Base-by-base conservation (phyloP, 2,329 filamentous ascomycete species). In the Lasiodiplodia theobromae region DNA sequence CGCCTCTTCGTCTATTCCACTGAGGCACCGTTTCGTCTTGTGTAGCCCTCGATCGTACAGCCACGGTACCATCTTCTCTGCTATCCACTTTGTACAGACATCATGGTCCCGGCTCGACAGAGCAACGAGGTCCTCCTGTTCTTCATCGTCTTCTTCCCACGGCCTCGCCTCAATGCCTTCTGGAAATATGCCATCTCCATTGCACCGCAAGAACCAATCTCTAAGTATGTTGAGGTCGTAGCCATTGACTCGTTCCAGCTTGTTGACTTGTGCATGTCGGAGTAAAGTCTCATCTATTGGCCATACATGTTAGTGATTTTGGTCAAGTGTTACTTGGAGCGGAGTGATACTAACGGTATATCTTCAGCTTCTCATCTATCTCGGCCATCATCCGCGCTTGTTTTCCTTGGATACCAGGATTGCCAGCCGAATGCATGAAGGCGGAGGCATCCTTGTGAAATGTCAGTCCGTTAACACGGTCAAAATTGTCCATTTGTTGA, bases 51-150 rank as follows among this genome's bases (percentile, higher is more conserved):
- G 28, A 3, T n/a, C 0, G 12, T 28, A 44, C 4, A 52, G n/a
- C 28, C 47, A 66, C 7, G 62, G 62, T 1, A 66, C 62, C 1
- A 66, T n/a, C 7, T n/a, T 66, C 28, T 66, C 51, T 2, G 49
- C 21, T n/a, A 53, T 16, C 18, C 49, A 66, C 3, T 49, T 18
- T 10, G 31, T 44, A 34, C 25, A 40, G 3, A 7, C 3, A 16
- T 40, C 49, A n/a, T 66, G 12, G 2, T 54, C 49, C 3, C 47
- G 31, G 12, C n/a, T 25, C 7, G 49, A 54, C 18, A 66, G 21
- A 38, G 62, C 49, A 6, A 54, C 49, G 21, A 66, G 49, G 11
- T 66, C 37, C 1, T 34, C 37, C 4, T 16, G 5, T 21, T 66
- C 60, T 16, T 40, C 16, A 5, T 14, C 14, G 5, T 23, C 31